Evolutionary conservation across 2,329 filamentous ascomycete genomes (phyloP), one percentile per base, ranked within the genome.

Genomic region (Neurospora sp.): DNA sequence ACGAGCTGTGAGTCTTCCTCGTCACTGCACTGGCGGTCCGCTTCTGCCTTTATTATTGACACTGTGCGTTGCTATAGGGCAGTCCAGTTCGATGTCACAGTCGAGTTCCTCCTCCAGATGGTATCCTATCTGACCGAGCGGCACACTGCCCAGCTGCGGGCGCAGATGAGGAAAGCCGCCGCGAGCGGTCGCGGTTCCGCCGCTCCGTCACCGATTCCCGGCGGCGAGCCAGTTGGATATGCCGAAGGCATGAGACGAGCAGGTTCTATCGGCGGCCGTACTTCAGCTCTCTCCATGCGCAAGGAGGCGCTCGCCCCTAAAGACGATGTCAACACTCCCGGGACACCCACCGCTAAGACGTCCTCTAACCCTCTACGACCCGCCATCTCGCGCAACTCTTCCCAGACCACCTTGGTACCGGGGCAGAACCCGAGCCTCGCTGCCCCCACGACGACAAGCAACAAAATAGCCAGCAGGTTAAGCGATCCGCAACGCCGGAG

Each of bases 61-160:
- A 75, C 74, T 72, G 73, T 75, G 69, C 69, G 71, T 75, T 78
- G 71, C 65, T 70, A 8, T 74, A 91, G 91, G 77, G 92, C 92
- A 66, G 84, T 87, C 68, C 85, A 88, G 66, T 97, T 97, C 80
- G 87, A 94, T 72, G 95, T 97, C 23, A 91, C 92, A 36, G 88
- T 96, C 70, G 87, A 93, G 52, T 98, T 98, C 77, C 86, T 99
- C 39, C 87, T 97, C 17, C 92, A 97, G 78, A 93, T 99, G 80
- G 93, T 93, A 73, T 93, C 93, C 79, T 97, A 93, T 87, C 87
- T 98, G 6, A 97, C 96, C 77, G 94, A 98, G 78, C 87, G 92
- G 68, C 93, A 98, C 81, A 87, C 96, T 37, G 92, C 92, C 0
- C 93, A 97, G 78, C 92, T 98, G 66, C 89, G 92, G 74, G 93